Conservation (phyloP, 768 basidiomycete genomes). For the Xanthoconium purpureum region DNA sequence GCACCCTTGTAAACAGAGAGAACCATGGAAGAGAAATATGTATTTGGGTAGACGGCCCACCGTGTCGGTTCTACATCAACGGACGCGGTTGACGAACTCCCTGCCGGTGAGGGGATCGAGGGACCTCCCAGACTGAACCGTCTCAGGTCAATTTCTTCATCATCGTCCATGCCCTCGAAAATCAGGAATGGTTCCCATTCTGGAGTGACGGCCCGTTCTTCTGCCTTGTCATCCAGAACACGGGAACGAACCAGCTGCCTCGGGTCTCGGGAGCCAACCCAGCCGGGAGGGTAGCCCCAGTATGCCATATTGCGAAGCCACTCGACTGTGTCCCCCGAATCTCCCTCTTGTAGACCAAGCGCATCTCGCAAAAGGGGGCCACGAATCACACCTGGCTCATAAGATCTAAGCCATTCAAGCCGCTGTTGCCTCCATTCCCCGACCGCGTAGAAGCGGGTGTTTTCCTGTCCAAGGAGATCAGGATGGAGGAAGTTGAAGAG, state of each 20-base stretch:
- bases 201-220: neutral
- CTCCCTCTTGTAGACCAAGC: conserved; percentile 39
- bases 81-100: neutral
- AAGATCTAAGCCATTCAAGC: conserved; percentile 57
- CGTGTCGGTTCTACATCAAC: conserved; percentile 26
- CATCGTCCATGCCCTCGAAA: conserved; percentile 37
- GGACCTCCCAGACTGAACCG: neutral
- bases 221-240: conserved; percentile 40
- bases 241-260: conserved; percentile 43
- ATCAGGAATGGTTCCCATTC: conserved; percentile 32
- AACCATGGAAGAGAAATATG: conserved; percentile 53
- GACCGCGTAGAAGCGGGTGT: conserved; percentile 50
- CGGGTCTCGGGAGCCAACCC: conserved; percentile 54
- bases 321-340: conserved; percentile 37
- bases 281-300: conserved; percentile 82
- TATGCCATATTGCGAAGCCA: conserved; percentile 63
- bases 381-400: conserved; percentile 56
- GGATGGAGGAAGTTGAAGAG: conserved; percentile 48
- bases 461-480: conserved; percentile 31
- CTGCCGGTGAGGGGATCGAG: conserved; percentile 2
- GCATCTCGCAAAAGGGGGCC: conserved; percentile 52
- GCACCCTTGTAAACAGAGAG: conserved; percentile 51
- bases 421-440: conserved; percentile 57
- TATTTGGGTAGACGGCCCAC: conserved; percentile 64
- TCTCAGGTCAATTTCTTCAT: conserved; percentile 35